These are phyloP conservation scores for Dioscorea zingiberensis DNA, from an alignment of 106 monocot genomes.

Conservation along the genomic window DNA sequence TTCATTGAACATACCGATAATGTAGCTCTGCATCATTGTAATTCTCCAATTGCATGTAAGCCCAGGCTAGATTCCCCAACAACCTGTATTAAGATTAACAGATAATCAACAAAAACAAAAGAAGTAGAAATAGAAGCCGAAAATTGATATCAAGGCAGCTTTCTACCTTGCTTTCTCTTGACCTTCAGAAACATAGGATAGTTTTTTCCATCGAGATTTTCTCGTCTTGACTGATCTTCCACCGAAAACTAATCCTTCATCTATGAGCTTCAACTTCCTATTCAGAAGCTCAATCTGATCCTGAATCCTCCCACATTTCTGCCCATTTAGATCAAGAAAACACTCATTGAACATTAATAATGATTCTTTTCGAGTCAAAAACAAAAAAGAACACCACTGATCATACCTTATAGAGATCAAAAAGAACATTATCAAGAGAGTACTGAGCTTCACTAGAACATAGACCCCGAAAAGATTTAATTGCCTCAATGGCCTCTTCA, in stretches of 20 bases:
- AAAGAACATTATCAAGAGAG: constrained; percentile 31
- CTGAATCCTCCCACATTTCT: constrained; percentile 31
- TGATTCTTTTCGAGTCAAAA: no score
- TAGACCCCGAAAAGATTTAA: constrained; percentile 27
- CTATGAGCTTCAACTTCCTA: constrained; percentile 17
- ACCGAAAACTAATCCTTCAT: constrained; percentile 20
- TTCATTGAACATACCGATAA: constrained; percentile 13
- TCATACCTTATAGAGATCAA: constrained; percentile 36
- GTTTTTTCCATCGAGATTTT: constrained; percentile 21
- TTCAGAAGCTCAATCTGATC: constrained; percentile 26
- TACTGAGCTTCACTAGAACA: constrained; percentile 31
- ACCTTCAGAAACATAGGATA: constrained; percentile 14
- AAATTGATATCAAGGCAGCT: neutral
- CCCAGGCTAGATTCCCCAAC: constrained; percentile 38
- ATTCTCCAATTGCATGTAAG: constrained; percentile 24
- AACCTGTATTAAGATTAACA: constrained; percentile 4
- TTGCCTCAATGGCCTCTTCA: constrained; percentile 42
- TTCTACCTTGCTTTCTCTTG: constrained; percentile 25
- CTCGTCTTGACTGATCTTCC: constrained; percentile 14
- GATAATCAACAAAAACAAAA: neutral
- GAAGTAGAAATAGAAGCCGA: neutral
- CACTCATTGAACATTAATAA: no score
- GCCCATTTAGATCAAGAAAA: neutral
- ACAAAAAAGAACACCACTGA: no score
- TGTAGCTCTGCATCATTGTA: constrained; percentile 23